Evolutionary conservation across 148 eudicot species (phyloP).

Genomic region (Camellia japonica): DNA sequence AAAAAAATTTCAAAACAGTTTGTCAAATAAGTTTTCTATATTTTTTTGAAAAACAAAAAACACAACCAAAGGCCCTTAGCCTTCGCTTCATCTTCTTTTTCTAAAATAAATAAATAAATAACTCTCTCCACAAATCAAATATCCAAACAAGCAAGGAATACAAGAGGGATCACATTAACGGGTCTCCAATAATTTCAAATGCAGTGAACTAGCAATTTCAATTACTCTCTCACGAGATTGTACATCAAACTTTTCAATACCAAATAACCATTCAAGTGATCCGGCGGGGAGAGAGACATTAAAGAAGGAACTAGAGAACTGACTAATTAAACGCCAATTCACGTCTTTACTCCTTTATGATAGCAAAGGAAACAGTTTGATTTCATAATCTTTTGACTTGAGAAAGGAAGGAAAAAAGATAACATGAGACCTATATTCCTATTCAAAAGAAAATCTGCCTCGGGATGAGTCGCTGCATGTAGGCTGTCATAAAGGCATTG

Average conservation of each 20-base stretch:
- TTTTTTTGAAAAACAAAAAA: no score
- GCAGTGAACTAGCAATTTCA: background rate
- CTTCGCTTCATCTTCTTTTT: no score
- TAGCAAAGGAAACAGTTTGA: background rate
- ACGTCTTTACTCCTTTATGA: background rate
- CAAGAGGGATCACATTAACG: background rate
- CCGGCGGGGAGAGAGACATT: background rate
- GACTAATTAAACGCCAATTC: no score
- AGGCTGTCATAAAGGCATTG: constrained; percentile 35
- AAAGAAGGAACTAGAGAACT: background rate
- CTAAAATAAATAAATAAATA: no score
- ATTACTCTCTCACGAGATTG: background rate
- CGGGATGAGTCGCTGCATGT: background rate
- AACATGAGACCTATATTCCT: background rate
- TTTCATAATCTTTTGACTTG: background rate
- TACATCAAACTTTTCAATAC: background rate
- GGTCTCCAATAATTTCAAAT: background rate
- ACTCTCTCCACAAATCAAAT: no score
- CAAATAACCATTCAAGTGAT: background rate
- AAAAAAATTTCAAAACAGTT: no score
- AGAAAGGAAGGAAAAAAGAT: background rate
- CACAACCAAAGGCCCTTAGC: no score
- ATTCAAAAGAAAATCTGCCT: constrained; percentile 3
- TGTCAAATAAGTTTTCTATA: no score
- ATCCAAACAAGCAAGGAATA: background rate